Evolutionary conservation across 768 basidiomycete genomes (phyloP).

Genomic region (Kwoniella heveanensis): DNA sequence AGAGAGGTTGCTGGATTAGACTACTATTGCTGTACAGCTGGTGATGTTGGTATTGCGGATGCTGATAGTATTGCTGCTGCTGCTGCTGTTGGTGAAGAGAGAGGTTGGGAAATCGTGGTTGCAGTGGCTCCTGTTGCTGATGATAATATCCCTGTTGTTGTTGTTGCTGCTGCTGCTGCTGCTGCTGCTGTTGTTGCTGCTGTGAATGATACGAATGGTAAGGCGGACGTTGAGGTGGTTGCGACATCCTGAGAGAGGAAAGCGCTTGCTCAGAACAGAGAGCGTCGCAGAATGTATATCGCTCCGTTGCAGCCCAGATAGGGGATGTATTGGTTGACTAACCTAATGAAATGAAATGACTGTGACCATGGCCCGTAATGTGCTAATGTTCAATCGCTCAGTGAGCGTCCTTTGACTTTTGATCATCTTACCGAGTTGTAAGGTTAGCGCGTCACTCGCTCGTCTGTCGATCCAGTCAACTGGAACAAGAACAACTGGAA

Average conservation of each 20-base stretch:
- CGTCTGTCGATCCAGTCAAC: not conserved
- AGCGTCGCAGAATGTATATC: too few relatives aligned
- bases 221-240: conserved; percentile 1
- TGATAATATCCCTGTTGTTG: too few relatives aligned
- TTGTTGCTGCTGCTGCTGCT: conserved; percentile 4
- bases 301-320: too few relatives aligned
- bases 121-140: not conserved
- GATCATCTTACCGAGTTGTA: not conserved
- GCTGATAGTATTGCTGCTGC: not conserved
- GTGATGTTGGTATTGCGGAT: not conserved
- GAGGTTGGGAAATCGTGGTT: not conserved
- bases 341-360: too few relatives aligned
- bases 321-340: not conserved
- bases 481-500: not conserved
- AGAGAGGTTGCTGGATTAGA: not conserved
- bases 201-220: not conserved
- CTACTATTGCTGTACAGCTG: not conserved
- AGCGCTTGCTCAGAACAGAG: not conserved
- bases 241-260: conserved; percentile 5
- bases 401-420: not conserved
- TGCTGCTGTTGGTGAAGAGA: not conserved
- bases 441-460: not conserved
- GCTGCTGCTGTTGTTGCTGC: not conserved
- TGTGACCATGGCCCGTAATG: too few relatives aligned
- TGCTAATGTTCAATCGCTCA: not conserved